Evolutionary conservation across 225 moss, liverwort and hornwort genomes (phyloP).

Genomic region (Marchantia polymorpha): DNA sequence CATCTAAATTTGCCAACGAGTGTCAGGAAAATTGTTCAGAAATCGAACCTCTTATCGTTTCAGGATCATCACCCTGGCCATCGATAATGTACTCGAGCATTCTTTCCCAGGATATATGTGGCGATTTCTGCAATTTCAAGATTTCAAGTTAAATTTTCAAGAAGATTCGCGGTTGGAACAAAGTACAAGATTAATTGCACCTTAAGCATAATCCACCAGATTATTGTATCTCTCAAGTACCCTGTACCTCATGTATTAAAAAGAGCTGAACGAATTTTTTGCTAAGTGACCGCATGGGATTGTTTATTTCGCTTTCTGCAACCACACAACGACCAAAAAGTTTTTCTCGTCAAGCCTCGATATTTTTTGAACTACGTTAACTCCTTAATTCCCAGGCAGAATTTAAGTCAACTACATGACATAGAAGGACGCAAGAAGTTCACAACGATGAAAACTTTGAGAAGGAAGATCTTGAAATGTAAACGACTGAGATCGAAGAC

Average conservation of each 20-base stretch:
- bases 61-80: conserved; percentile 53
- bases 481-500: too few species aligned
- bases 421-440: too few species aligned
- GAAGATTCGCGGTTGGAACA: too few species aligned
- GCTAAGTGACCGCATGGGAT: conserved; percentile 54
- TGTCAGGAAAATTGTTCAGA: too few species aligned
- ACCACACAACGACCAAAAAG: too few species aligned
- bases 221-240: not conserved
- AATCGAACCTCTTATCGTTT: conserved; percentile 49
- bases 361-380: too few species aligned
- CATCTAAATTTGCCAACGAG: too few species aligned
- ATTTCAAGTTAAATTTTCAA: not conserved
- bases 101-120: conserved; percentile 50
- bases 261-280: conserved; percentile 69
- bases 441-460: too few species aligned
- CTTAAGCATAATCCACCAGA: not conserved
- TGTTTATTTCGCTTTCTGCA: conserved; percentile 39
- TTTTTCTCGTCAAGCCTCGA: too few species aligned
- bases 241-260: conserved; percentile 62
- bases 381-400: too few species aligned
- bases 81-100: conserved; percentile 53
- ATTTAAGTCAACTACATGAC: too few species aligned
- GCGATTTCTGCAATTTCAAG: conserved; percentile 6
- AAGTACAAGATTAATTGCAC: not conserved
- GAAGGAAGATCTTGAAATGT: too few species aligned